These are phyloP conservation scores for Desmodesmus armatus DNA, from an alignment of 139 green algal genomes.

Conservation along the genomic window DNA sequence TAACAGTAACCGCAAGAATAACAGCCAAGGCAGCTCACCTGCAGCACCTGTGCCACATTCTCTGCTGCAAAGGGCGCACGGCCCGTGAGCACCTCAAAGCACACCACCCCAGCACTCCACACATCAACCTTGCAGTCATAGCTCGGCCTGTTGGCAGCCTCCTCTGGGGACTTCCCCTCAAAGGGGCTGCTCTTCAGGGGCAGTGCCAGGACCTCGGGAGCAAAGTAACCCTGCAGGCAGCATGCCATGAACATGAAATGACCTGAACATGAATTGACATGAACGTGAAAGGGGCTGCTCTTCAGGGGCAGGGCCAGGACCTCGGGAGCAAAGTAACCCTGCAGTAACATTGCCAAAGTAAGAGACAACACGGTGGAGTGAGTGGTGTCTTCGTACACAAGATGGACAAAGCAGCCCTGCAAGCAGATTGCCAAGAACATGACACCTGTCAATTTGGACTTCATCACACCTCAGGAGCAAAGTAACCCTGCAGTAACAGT, in stretches of 20 bases:
- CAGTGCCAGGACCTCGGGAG: constrained; percentile 54
- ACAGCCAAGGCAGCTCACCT: constrained; percentile 34
- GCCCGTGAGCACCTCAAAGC: constrained; percentile 63
- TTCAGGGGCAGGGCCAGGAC: constrained; percentile 34
- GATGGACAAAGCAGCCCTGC: no score
- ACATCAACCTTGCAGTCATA: constrained; percentile 62
- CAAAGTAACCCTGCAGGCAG: constrained; percentile 62
- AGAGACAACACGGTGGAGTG: no score
- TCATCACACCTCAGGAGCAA: constrained; percentile 61
- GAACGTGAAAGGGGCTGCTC: no score
- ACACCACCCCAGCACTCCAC: constrained; percentile 61
- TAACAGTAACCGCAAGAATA: no score
- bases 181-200: constrained; percentile 42
- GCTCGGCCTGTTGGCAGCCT: constrained; percentile 34
- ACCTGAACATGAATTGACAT: no score
- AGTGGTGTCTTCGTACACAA: no score
- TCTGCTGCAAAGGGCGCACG: constrained; percentile 58
- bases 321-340: constrained; percentile 71
- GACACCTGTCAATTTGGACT: no score
- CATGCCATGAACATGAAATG: no score
- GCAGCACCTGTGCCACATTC: constrained; percentile 46
- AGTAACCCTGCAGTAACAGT: constrained; percentile 54
- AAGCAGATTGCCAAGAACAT: no score
- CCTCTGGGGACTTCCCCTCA: constrained; percentile 57
- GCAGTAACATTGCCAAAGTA: background rate